Percentiles rank a stretch among this genome's conserved stretches.
Conservation (phyloP, 192 early-diverging fungal genomes). For the Coemansia sp. region DNA sequence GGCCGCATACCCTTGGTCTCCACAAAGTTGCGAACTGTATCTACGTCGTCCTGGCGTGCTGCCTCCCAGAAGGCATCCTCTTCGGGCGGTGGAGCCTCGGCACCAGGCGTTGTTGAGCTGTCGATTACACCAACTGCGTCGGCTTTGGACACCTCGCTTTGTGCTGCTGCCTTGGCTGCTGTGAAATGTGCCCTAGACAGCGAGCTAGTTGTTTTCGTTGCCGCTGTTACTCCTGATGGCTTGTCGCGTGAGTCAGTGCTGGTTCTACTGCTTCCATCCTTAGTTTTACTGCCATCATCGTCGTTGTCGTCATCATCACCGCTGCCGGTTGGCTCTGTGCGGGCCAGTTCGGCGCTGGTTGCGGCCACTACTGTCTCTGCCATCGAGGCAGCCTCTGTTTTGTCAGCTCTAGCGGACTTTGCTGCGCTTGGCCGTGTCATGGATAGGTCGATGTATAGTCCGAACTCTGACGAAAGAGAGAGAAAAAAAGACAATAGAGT, state of each 20-base stretch:
- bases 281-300: slow-evolving; percentile 3
- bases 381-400: neutral
- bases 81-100: slow-evolving; percentile 4
- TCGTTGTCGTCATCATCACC: neutral
- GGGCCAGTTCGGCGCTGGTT: neutral
- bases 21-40: slow-evolving; percentile 58
- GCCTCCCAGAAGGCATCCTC: slow-evolving; percentile 53
- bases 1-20: slow-evolving; percentile 59
- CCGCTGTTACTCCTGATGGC: neutral
- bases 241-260: neutral
- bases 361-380: slow-evolving; percentile 10
- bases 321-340: neutral
- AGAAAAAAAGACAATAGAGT: neutral
- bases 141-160: slow-evolving; percentile 27
- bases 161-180: slow-evolving; percentile 30
- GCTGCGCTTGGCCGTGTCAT: slow-evolving; percentile 4
- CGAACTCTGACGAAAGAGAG: neutral
- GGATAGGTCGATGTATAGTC: neutral
- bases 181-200: neutral
- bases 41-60: slow-evolving; percentile 70
- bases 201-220: neutral
- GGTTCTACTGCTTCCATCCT: neutral
- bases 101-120: neutral
- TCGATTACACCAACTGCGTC: slow-evolving; percentile 27
- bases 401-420: neutral